Percentiles rank a stretch among this genome's conserved stretches.
phyloP scores from a whole-genome alignment of 495 filamentous ascomycete species.

The Daldinia bambusicola region DNA sequence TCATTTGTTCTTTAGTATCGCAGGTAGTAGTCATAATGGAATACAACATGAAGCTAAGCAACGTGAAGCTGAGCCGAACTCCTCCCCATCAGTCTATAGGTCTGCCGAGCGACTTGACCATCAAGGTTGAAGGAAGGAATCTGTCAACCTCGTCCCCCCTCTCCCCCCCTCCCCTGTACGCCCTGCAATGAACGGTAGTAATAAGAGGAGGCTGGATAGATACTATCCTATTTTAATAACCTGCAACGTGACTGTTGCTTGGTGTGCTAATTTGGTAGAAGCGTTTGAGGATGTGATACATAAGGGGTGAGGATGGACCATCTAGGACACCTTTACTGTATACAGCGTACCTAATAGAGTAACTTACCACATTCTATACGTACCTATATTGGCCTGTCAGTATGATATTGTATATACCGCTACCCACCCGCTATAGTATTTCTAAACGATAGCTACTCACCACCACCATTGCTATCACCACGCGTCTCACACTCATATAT shows the following conservation, averaged over 20 bases:
- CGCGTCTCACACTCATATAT: too few species aligned
- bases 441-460: too few species aligned
- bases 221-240: not conserved
- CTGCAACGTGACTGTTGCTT: not conserved
- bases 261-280: not conserved
- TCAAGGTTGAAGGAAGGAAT: slow-evolving; percentile 26
- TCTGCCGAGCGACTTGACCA: slow-evolving; percentile 22
- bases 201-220: not conserved
- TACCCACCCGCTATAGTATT: too few species aligned
- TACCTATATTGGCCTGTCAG: too few species aligned
- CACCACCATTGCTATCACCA: too few species aligned
- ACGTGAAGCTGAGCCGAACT: not conserved
- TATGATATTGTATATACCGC: too few species aligned
- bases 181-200: not conserved
- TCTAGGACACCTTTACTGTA: not conserved
- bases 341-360: not conserved
- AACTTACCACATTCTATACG: not conserved
- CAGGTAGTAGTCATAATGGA: not conserved
- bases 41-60: not conserved
- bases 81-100: not conserved
- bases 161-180: not conserved
- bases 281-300: not conserved
- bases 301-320: not conserved
- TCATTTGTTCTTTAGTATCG: not conserved
- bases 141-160: slow-evolving; percentile 2